Percentiles rank a stretch among this genome's conserved stretches.
These are phyloP conservation scores for Kodamaea sagamina DNA, from an alignment of 805 yeast genomes.

Conservation along the genomic window DNA sequence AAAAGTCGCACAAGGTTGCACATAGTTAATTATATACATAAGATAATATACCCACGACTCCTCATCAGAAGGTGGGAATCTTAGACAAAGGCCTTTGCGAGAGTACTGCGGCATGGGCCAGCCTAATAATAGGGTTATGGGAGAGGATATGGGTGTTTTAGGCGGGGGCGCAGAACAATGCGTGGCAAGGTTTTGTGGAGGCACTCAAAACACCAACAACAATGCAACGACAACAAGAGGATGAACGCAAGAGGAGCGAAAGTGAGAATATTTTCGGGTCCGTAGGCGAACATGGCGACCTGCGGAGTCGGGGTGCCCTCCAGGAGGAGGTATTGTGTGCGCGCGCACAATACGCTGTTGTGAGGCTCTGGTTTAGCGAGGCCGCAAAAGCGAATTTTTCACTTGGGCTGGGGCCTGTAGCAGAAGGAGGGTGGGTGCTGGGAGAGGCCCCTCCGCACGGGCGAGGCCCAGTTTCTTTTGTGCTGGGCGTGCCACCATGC, in stretches of 20 bases:
- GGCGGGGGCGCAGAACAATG: conserved; percentile 4
- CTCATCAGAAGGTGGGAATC: conserved; percentile 4
- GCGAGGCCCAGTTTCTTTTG: too few species aligned
- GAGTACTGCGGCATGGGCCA: not conserved
- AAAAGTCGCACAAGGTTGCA: conserved; percentile 3
- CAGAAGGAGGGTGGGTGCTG: too few species aligned
- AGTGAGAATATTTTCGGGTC: conserved; percentile 1
- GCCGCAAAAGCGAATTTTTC: too few species aligned
- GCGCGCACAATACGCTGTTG: too few species aligned
- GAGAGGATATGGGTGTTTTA: not conserved
- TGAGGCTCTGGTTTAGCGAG: too few species aligned
- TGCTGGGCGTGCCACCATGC: too few species aligned
- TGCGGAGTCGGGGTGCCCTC: conserved; percentile 2
- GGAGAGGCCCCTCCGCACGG: too few species aligned
- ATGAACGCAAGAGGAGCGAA: conserved; percentile 5
- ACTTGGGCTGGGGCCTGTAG: too few species aligned
- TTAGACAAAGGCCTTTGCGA: not conserved
- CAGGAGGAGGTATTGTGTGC: not conserved
- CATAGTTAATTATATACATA: conserved; percentile 5
- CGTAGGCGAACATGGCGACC: not conserved
- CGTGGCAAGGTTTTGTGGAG: not conserved
- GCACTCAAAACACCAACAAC: conserved; percentile 4
- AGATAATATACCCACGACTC: not conserved
- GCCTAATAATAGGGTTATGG: conserved; percentile 6
- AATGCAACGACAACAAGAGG: not conserved